Percentiles rank a stretch among this genome's conserved stretches.
Evolutionary conservation across 306 rosid species (phyloP).

Genomic region (Pterocarpus santalinus): DNA sequence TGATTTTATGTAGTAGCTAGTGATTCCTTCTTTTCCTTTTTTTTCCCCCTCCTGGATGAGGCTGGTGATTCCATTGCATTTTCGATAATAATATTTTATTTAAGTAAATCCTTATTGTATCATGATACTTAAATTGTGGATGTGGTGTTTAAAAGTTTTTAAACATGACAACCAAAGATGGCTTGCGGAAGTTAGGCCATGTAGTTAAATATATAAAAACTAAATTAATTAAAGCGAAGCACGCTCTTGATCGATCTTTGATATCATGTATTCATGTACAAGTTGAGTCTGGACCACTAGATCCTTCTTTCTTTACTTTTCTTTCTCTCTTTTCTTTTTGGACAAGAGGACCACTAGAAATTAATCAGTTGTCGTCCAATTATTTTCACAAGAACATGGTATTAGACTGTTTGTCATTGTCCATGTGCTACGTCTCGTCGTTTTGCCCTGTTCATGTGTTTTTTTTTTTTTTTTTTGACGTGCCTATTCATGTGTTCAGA

Average conservation of each 20-base stretch:
- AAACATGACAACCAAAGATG: neutral
- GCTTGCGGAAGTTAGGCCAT: conserved; percentile 4
- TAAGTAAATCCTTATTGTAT: neutral
- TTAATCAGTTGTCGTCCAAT: conserved; percentile 29
- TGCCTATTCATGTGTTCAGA: too few species aligned
- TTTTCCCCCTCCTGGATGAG: too few species aligned
- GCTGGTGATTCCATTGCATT: neutral
- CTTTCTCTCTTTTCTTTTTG: too few species aligned
- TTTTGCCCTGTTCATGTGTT: too few species aligned
- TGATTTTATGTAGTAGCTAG: too few species aligned
- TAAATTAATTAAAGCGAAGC: neutral
- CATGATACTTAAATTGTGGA: too few species aligned
- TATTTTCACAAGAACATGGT: conserved; percentile 6
- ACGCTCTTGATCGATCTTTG: neutral
- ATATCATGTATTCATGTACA: neutral
- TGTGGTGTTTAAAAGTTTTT: neutral
- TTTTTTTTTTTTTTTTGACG: too few species aligned
- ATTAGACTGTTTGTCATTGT: too few species aligned
- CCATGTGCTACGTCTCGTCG: too few species aligned
- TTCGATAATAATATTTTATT: neutral
- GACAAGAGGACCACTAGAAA: conserved; percentile 7
- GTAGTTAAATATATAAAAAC: neutral
- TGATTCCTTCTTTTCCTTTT: too few species aligned
- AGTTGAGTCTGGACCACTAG: neutral
- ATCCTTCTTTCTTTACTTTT: too few species aligned